Evolutionary conservation across 257 asterid genomes (phyloP), one percentile per base, ranked within the genome.

Genomic region (Eucommia ulmoides): DNA sequence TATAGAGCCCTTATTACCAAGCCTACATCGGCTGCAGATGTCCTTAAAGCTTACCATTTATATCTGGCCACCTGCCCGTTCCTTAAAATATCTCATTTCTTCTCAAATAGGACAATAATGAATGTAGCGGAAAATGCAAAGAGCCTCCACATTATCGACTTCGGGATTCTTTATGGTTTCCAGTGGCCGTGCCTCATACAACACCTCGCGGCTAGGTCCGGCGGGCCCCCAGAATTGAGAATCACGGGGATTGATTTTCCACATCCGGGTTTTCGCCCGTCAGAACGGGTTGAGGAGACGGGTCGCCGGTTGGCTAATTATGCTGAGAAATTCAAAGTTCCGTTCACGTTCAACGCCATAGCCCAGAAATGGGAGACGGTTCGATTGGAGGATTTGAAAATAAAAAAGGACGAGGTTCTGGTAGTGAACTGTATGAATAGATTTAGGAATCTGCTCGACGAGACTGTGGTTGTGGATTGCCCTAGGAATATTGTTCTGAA

Each of bases 171-270:
- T 41, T 73, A 73, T 19, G 79, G 79, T 42, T 73, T 73, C 49
- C 79, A 73, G 46, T 73, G 79, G 79, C 79, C 79, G 2, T 53
- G 56, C 56, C 59, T 73, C 51, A 68, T 73, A 38, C 79, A 73
- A 49, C 70, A 70, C 24, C 72, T 73, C 22, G 57, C 75, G 10
- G 3, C 53, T 24, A 65, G 79, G 23, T 49, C 57, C 0, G 70
- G 65, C 48, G 79, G 79, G 2, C 75, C 79, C 21, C 79, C 79
- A 26, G 62, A 48, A 41, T 67, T 73, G 20, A 72, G 76, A n/a
- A 73, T 73, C 14, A 73, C 79, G 0, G 79, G 79, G 26, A 66
- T 73, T 38, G 79, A 68, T 61, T 55, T 65, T 52, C 79, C 79
- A 1, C 59, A 53, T 29, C 75, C 79, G 1, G 75, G 79, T 19